Base-by-base conservation (phyloP, 2,329 filamentous ascomycete genomes). In the Ophiostoma novo-ulmi region DNA sequence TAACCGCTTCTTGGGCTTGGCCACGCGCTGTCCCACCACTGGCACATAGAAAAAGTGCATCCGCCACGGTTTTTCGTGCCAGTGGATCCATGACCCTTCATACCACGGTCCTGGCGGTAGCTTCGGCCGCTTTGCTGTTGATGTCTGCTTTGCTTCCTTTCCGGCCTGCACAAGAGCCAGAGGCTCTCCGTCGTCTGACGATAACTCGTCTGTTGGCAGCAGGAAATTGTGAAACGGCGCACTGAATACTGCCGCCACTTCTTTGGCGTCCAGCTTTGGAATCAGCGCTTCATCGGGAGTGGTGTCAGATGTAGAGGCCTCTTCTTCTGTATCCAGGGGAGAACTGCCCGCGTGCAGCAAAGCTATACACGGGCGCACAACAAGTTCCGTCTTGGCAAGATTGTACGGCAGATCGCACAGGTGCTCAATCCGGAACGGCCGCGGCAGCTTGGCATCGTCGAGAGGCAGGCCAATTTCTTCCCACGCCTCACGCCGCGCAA, bases 41-140 rank as follows among this genome's bases (percentile, higher is more conserved):
- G 92, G 94, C 36, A 97, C 93, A 81, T 92, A 91, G 81, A 97
- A 98, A 80, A 94, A 94, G 80, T 97, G 94, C 84, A 97, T 85
- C 75, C 85, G 81, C 94, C 94, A 98, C n/a, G 85, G 85, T 69
- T 83, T 82, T 73, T 90, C 87, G 78, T 95, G 88, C 89, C 90
- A 97, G 74, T 88, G 83, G 69, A 89, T 87, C 94, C 94, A 97
- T 39, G 81, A 82, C 10, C 94, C 94, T 71, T 90, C 85, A 82
- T 98, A 97, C 94, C 94, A 98, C 70, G 88, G 84, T 0, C 88
- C 87, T 48, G 79, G 82, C 70, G 79, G 86, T 73, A 80, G 80
- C 20, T 70, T 69, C 22, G 67, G 71, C 20, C 61, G 69, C 22
- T 39, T 48, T 31, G 74, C 67, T 7, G 52, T 31, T 35, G 55